Conservation (phyloP, 2,329 filamentous ascomycete species). For the Neofusicoccum cordaticola region DNA sequence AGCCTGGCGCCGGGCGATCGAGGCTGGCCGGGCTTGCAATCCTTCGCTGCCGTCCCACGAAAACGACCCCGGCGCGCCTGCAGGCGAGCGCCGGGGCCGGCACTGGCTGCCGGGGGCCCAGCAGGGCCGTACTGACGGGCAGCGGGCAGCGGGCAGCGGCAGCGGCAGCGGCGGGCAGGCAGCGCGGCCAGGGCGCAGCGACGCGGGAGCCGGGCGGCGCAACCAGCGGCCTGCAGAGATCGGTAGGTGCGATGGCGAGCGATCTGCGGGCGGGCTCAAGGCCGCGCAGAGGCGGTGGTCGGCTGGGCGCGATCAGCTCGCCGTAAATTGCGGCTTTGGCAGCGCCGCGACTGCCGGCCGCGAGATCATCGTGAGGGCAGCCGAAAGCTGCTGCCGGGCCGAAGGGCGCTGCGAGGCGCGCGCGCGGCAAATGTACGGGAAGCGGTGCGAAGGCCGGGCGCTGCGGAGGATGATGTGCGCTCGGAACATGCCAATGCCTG, state of each 20-base stretch:
- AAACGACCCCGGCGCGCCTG: not conserved
- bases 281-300: not conserved
- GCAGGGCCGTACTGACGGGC: not conserved
- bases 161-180: not conserved
- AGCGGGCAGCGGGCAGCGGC: not conserved
- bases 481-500: slow-evolving; percentile 9
- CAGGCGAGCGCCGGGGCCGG: not conserved
- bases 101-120: too few species aligned
- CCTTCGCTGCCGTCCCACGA: slow-evolving; percentile 5
- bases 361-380: not conserved
- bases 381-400: slow-evolving; percentile 12
- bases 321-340: slow-evolving; percentile 3
- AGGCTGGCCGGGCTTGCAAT: not conserved
- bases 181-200: not conserved
- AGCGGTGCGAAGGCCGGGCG: slow-evolving; percentile 5
- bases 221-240: not conserved
- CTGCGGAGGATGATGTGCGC: slow-evolving; percentile 10
- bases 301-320: not conserved
- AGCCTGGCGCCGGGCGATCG: not conserved
- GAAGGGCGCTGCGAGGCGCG: not conserved
- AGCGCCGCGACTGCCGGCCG: not conserved
- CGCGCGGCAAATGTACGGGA: slow-evolving; percentile 9
- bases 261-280: slow-evolving; percentile 9
- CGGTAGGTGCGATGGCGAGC: not conserved
- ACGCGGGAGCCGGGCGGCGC: too few species aligned